Conservation (phyloP, 148 eudicot species). For the Euryodendron excelsum region DNA sequence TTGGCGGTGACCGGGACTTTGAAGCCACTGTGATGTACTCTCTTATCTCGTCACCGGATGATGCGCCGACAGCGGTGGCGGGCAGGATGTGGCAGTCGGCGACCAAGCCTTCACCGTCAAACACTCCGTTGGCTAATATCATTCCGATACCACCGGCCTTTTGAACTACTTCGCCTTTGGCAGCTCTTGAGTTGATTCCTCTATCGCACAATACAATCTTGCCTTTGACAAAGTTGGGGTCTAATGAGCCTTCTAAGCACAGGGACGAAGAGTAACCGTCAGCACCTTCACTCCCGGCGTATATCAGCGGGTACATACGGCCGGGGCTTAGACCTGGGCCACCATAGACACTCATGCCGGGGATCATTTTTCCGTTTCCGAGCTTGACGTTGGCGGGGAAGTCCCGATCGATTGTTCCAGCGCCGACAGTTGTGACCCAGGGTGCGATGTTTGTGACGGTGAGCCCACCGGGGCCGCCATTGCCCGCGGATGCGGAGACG, state of each 20-base stretch:
- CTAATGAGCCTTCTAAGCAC: slow-evolving; percentile 78
- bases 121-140: slow-evolving; percentile 88
- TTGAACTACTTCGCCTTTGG: slow-evolving; percentile 78
- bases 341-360: slow-evolving; percentile 72
- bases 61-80: slow-evolving; percentile 71
- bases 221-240: slow-evolving; percentile 46
- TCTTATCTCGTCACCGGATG: slow-evolving; percentile 63
- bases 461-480: slow-evolving; percentile 87
- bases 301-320: slow-evolving; percentile 54
- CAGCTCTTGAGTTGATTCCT: slow-evolving; percentile 82
- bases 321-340: slow-evolving; percentile 59
- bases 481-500: slow-evolving; percentile 91
- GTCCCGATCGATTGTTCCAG: slow-evolving; percentile 80
- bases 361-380: slow-evolving; percentile 59
- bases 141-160: slow-evolving; percentile 80
- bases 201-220: slow-evolving; percentile 91
- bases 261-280: slow-evolving; percentile 87
- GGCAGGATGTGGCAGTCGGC: slow-evolving; percentile 94
- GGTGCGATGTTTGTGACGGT: slow-evolving; percentile 85
- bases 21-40: slow-evolving; percentile 43
- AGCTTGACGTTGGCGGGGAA: slow-evolving; percentile 84
- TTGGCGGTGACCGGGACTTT: slow-evolving; percentile 29
- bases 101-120: slow-evolving; percentile 93
- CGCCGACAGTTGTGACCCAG: slow-evolving; percentile 91
- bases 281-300: slow-evolving; percentile 63